Conservation (phyloP, 805 yeast species). For the Maudiozyma saulgeensis region DNA sequence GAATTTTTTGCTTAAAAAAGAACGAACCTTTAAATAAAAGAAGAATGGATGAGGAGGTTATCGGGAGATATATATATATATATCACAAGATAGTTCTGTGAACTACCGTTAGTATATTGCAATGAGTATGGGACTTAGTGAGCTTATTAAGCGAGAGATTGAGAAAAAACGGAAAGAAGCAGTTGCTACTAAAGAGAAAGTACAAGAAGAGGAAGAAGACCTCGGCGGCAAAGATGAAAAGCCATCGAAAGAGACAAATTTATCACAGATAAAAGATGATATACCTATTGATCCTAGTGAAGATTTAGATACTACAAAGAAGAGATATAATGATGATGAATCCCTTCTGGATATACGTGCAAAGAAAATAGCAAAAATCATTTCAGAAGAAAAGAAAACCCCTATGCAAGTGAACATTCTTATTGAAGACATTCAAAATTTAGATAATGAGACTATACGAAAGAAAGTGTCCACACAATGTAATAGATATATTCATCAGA, state of each 20-base stretch:
- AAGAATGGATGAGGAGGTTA: background rate
- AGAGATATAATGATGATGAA: background rate
- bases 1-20: too few relatives aligned
- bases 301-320: background rate
- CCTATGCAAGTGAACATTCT: slow-evolving; percentile 22
- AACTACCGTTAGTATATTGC: background rate
- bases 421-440: slow-evolving; percentile 12
- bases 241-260: too few relatives aligned
- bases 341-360: background rate
- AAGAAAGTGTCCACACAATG: slow-evolving; percentile 25
- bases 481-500: slow-evolving; percentile 30
- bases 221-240: background rate
- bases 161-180: slow-evolving; percentile 29
- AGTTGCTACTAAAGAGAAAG: background rate
- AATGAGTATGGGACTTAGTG: slow-evolving; percentile 29
- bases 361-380: background rate
- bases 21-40: background rate
- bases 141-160: slow-evolving; percentile 39
- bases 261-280: too few relatives aligned
- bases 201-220: background rate
- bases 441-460: background rate
- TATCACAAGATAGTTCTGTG: too few relatives aligned
- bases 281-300: too few relatives aligned
- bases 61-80: background rate
- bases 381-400: slow-evolving; percentile 8